Evolutionary conservation across 495 filamentous ascomycete species (phyloP).

Genomic region (Elaphomyces granulatus): DNA sequence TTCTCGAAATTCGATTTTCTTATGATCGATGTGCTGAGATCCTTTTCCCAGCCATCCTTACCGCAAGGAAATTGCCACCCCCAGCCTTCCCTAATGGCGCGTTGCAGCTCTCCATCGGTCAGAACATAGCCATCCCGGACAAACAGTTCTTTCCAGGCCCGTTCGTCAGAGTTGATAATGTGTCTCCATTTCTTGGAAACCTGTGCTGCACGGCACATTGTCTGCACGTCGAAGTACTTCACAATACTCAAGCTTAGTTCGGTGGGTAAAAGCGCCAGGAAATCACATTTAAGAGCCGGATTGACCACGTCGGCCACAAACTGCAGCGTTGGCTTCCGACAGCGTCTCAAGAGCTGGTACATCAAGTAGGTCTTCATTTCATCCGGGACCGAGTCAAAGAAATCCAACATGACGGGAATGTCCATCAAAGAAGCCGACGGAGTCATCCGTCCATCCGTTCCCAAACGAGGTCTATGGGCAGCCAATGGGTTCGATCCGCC

Average conservation of each 20-base stretch:
- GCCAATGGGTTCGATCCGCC: slow-evolving; percentile 3
- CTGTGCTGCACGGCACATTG: slow-evolving; percentile 81
- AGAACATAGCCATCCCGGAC: slow-evolving; percentile 68
- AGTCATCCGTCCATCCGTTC: not conserved
- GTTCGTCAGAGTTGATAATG: slow-evolving; percentile 82
- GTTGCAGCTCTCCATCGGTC: slow-evolving; percentile 69
- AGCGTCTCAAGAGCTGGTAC: slow-evolving; percentile 84
- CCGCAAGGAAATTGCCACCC: slow-evolving; percentile 90
- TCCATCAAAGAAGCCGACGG: slow-evolving; percentile 42
- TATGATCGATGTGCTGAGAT: slow-evolving; percentile 44
- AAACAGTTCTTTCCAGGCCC: slow-evolving; percentile 87
- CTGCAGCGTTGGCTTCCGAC: slow-evolving; percentile 77
- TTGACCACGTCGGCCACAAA: slow-evolving; percentile 88
- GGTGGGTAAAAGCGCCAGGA: slow-evolving; percentile 63
- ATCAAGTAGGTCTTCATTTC: slow-evolving; percentile 88
- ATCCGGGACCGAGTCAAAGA: slow-evolving; percentile 78
- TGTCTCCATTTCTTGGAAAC: slow-evolving; percentile 90
- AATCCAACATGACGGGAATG: slow-evolving; percentile 70
- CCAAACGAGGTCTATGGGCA: slow-evolving; percentile 7
- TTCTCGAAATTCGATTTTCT: slow-evolving; percentile 25
- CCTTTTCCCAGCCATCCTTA: slow-evolving; percentile 59
- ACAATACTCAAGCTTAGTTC: slow-evolving; percentile 82
- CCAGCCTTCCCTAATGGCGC: slow-evolving; percentile 89
- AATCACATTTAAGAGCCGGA: slow-evolving; percentile 92
- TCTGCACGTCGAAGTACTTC: slow-evolving; percentile 71